Evolutionary conservation across 2,329 filamentous ascomycete genomes (phyloP), one percentile per base, ranked within the genome.

Genomic region (Aschersonia sp.): DNA sequence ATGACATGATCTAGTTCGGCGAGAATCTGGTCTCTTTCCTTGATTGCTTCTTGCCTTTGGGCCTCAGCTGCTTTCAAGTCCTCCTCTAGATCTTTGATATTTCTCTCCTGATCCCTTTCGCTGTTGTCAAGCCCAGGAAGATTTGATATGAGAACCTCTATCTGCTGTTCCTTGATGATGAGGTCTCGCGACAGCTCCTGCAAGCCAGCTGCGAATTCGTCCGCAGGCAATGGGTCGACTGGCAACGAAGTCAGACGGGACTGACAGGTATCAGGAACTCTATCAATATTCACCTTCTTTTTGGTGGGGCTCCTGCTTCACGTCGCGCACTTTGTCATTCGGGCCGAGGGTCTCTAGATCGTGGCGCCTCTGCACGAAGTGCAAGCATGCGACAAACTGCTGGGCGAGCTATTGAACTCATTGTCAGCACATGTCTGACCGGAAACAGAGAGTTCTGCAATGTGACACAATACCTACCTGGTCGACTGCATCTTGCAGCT

Each of bases 401-500:
- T 79, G 78, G 14, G 78, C 76, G 35, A 85, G 73, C 81, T 85
- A 51, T 40, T 45, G 45, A 29, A 37, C 39, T 11, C 22, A 45
- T 46, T 42, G 50, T 44, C 46, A 46, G 37, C 5, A 5, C 30
- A 22, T 22, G 22, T 31, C 22, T 8, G 11, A 31, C 11, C 5
- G 46, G 5, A 8, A 30, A 39, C 9, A 7, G 22, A 29, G 12
- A 42, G 22, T 35, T 37, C 33, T 37, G 33, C 33, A 12, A 9
- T 37, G 33, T 12, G 33, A 9, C 8, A 12, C 33, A 8, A 9
- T 37, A 9, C 9, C 10, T 68, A 86, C 85, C 73, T 88, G 80
- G 59, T 92, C 86, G 51, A 90, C 78, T 63, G 85, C 82, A 68
- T 92, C 85, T 65, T 94, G 87, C 49, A 92, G 72, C 63, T 92